Evolutionary conservation across 1,139 yeast species (phyloP), one percentile per base, ranked within the genome.

Genomic region (Saccharomycopsis hybrid): DNA sequence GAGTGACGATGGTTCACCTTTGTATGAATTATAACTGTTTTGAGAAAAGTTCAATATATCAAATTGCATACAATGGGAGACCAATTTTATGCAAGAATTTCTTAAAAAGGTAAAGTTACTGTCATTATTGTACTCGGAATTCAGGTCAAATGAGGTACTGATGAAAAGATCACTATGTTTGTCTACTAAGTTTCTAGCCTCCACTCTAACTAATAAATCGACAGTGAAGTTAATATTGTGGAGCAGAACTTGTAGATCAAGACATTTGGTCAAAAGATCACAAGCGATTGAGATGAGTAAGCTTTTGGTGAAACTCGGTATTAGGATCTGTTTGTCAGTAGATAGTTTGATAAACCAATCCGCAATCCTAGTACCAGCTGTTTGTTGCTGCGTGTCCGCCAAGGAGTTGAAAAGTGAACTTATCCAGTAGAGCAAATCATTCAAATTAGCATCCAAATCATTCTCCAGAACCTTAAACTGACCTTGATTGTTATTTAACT

Each of bases 11-110:
- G 63, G 61, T 44, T 69, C 67, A 8, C 65, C 64, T 2, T 61
- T 61, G 33, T 72, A 69, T 18, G 82, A 63, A 31, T 70, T 65
- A 38, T 65, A 64, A 24, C 83, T 73, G 53, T 75, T 73, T 54
- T 78, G 79, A 2, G 83, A 76, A 49, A 82, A 65, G n/a, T 74
- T 65, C 11, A 74, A 61, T 24, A 82, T 66, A 60, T 85, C 94
- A 60, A 76, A 82, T 40, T 68, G 63, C 29, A 83, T 60, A 25
- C 82, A 72, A 13, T 68, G 61, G 0, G 71, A 61, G 9, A 81
- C 65, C 4, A 82, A 68, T n/a, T 66, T 58, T 53, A 72, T 62
- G 0, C 80, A 73, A 3, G 65, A 58, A 9, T 58, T 60, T 2
- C 47, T 28, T 7, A 51, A 30, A 31, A 42, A 43, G 7, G 40